phyloP scores from a whole-genome alignment of 2,329 filamentous ascomycete genomes.

The Clarireedia homoeocarpa region DNA sequence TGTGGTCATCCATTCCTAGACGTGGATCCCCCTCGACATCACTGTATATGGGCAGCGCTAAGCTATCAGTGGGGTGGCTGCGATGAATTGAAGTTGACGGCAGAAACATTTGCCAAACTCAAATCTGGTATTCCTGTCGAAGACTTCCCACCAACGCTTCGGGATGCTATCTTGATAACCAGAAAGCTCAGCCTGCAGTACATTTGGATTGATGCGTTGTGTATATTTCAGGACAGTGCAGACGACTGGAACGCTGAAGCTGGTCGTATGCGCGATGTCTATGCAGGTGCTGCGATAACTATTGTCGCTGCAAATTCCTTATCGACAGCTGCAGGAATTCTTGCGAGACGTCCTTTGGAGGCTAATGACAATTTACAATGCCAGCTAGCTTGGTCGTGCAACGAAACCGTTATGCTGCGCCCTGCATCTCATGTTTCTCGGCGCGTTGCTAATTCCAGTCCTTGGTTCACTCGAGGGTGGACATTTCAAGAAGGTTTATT shows the following conservation, averaged over 20 bases:
- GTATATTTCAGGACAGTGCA: conserved; percentile 6
- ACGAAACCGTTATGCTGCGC: neutral
- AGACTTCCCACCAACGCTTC: conserved; percentile 1
- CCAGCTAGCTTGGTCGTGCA: neutral
- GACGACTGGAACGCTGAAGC: conserved; percentile 5
- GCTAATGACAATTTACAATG: neutral
- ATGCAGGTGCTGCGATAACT: conserved; percentile 1
- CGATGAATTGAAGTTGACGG: neutral
- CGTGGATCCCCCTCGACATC: neutral
- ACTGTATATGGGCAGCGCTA: neutral
- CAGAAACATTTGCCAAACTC: neutral
- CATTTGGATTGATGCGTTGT: conserved; percentile 8
- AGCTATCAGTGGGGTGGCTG: conserved; percentile 6
- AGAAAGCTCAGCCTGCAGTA: neutral
- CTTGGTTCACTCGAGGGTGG: conserved; percentile 7
- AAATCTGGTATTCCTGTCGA: neutral
- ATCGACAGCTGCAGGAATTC: conserved; percentile 6
- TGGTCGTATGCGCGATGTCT: conserved; percentile 5
- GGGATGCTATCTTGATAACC: neutral
- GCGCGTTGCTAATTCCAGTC: conserved; percentile 1
- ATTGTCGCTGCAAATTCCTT: conserved; percentile 2
- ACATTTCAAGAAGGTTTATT: conserved; percentile 6
- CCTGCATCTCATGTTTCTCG: conserved; percentile 4
- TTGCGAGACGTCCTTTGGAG: neutral
- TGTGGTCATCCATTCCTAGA: neutral